Percentiles rank a stretch among this genome's conserved stretches.
Conservation (phyloP, 148 eudicot species). For the Rhododendron henanense region DNA sequence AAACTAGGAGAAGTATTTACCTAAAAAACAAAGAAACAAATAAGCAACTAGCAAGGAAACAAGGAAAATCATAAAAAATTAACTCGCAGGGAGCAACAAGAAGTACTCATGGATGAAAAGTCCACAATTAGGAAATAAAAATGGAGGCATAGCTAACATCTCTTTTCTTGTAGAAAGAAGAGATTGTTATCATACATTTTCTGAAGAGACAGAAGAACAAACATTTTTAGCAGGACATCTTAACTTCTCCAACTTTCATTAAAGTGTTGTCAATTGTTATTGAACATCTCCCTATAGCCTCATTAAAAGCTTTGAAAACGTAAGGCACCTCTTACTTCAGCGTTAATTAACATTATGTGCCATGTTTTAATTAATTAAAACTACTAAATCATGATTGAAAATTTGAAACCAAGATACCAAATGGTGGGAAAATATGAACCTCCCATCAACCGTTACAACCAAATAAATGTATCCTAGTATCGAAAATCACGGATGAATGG, state of each 20-base stretch:
- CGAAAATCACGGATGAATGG: not conserved
- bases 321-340: not conserved
- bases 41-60: not conserved
- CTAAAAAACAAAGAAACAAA: not conserved
- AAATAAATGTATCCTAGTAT: not conserved
- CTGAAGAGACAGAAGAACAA: not conserved
- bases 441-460: not conserved
- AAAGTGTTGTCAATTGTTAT: not conserved
- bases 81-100: not conserved
- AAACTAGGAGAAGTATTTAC: not conserved
- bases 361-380: not conserved
- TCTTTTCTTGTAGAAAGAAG: not conserved
- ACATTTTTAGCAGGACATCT: not conserved
- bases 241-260: not conserved
- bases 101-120: not conserved
- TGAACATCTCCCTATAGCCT: not conserved
- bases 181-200: not conserved
- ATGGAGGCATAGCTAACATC: not conserved
- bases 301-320: not conserved
- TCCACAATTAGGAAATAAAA: not conserved
- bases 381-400: not conserved
- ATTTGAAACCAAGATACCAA: not conserved
- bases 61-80: not conserved
- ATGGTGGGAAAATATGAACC: not conserved
- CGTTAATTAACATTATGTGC: not conserved